phyloP scores from a whole-genome alignment of 108 stramenopile species.

The Nitzschia inconspicua region DNA sequence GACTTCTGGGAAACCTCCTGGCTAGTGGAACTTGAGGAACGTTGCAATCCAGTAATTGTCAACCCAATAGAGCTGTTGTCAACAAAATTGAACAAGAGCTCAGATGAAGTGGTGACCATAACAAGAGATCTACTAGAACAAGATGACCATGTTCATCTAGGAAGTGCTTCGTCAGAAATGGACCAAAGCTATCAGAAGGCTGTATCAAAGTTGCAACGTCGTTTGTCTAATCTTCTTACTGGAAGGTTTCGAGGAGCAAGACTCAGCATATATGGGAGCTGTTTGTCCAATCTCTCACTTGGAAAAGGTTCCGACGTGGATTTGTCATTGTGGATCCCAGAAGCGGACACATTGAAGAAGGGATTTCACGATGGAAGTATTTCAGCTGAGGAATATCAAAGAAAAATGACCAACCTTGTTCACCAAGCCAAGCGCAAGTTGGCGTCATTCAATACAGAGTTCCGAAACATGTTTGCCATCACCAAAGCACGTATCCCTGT shows the following conservation, averaged over 20 bases:
- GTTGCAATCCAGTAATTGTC: conserved; percentile 3
- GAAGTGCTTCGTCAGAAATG: neutral
- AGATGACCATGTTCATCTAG: neutral
- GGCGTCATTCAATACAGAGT: conserved; percentile 21
- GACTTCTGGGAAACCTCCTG: conserved; percentile 15
- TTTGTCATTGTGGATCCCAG: conserved; percentile 51
- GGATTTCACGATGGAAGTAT: conserved; percentile 46
- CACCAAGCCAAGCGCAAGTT: conserved; percentile 38
- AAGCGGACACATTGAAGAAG: conserved; percentile 31
- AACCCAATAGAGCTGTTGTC: conserved; percentile 14
- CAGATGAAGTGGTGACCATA: neutral
- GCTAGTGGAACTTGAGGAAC: conserved; percentile 2
- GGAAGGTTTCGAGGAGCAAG: conserved; percentile 19
- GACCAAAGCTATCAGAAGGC: conserved; percentile 17
- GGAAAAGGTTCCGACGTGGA: conserved; percentile 77
- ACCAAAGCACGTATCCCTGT: conserved; percentile 75
- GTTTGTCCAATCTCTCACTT: conserved; percentile 60
- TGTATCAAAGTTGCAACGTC: conserved; percentile 22
- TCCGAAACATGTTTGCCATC: conserved; percentile 45
- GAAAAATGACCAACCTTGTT: conserved; percentile 47
- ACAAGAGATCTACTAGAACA: neutral
- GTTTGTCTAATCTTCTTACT: conserved; percentile 15
- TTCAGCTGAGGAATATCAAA: conserved; percentile 41
- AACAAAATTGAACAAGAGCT: neutral
- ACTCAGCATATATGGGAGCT: conserved; percentile 66